Percentiles rank a stretch among this genome's conserved stretches.
These are phyloP conservation scores for Pleurotus tuoliensis DNA, from an alignment of 768 basidiomycete species.

Conservation along the genomic window DNA sequence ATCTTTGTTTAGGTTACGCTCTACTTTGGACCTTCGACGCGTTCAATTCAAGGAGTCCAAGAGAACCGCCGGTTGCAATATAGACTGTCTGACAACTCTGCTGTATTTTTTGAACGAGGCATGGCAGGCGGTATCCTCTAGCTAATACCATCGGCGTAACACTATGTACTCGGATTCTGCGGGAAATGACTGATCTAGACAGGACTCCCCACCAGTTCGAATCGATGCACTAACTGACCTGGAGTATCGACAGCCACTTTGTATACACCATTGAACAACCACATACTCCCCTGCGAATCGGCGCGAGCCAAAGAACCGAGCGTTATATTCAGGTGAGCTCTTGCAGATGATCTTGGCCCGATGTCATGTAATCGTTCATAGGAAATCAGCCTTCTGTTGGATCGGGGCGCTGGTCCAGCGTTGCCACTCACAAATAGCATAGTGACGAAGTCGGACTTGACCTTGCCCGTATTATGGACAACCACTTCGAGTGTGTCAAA, in stretches of 20 bases:
- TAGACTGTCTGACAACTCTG: slow-evolving; percentile 59
- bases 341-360: slow-evolving; percentile 18
- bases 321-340: slow-evolving; percentile 36
- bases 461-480: slow-evolving; percentile 45
- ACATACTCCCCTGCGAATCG: slow-evolving; percentile 40
- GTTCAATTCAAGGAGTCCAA: slow-evolving; percentile 24
- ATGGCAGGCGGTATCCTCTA: slow-evolving; percentile 63
- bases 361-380: slow-evolving; percentile 38
- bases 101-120: slow-evolving; percentile 70
- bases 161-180: slow-evolving; percentile 12
- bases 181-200: slow-evolving; percentile 40
- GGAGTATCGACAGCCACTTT: slow-evolving; percentile 38
- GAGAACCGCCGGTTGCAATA: slow-evolving; percentile 64
- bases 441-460: slow-evolving; percentile 51
- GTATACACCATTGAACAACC: slow-evolving; percentile 44
- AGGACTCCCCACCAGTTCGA: slow-evolving; percentile 38
- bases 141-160: too few species aligned
- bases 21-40: slow-evolving; percentile 49
- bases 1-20: slow-evolving; percentile 48
- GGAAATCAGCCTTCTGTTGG: slow-evolving; percentile 47
- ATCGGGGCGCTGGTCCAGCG: slow-evolving; percentile 46
- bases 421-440: slow-evolving; percentile 47
- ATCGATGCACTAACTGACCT: slow-evolving; percentile 32
- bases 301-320: slow-evolving; percentile 47
- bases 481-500: slow-evolving; percentile 48